phyloP scores from a whole-genome alignment of 805 yeast genomes.

The Candida incommunis region DNA sequence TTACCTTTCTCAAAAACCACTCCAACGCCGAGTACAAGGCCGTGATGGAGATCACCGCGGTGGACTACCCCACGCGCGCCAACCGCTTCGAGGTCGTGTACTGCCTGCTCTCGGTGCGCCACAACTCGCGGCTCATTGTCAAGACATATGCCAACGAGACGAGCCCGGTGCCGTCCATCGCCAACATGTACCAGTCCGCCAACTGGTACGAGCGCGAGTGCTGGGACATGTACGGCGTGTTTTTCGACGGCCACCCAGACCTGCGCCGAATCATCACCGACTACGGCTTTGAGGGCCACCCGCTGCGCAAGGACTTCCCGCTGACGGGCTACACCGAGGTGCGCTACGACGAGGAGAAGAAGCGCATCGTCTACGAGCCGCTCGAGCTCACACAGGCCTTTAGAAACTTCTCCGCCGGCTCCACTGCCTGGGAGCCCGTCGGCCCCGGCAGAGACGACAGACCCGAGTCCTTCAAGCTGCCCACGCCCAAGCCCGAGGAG shows the following conservation, averaged over 20 bases:
- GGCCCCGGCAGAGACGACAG: constrained; percentile 75
- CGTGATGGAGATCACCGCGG: constrained; percentile 73
- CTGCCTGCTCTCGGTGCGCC: constrained; percentile 65
- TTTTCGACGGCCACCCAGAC: constrained; percentile 83
- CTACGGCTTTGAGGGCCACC: constrained; percentile 87
- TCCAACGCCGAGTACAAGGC: constrained; percentile 69
- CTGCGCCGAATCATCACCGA: constrained; percentile 82
- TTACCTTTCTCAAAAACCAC: constrained; percentile 60
- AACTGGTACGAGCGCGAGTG: constrained; percentile 90
- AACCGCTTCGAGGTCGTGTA: constrained; percentile 82
- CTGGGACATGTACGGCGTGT: constrained; percentile 75
- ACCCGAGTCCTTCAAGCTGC: constrained; percentile 70
- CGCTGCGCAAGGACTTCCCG: constrained; percentile 85
- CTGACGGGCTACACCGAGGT: constrained; percentile 86
- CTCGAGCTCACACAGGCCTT: constrained; percentile 84
- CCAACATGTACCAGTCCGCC: constrained; percentile 62
- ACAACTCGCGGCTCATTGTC: constrained; percentile 76
- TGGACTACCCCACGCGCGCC: constrained; percentile 70
- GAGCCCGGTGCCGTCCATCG: constrained; percentile 65
- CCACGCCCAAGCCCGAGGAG: constrained; percentile 67
- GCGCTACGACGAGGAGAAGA: constrained; percentile 80
- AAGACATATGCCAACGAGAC: constrained; percentile 81
- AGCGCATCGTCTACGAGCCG: constrained; percentile 81
- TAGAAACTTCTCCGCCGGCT: constrained; percentile 80
- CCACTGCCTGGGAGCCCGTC: constrained; percentile 84